Base-by-base conservation (phyloP, 306 rosid genomes). In the Acacia confusa region DNA sequence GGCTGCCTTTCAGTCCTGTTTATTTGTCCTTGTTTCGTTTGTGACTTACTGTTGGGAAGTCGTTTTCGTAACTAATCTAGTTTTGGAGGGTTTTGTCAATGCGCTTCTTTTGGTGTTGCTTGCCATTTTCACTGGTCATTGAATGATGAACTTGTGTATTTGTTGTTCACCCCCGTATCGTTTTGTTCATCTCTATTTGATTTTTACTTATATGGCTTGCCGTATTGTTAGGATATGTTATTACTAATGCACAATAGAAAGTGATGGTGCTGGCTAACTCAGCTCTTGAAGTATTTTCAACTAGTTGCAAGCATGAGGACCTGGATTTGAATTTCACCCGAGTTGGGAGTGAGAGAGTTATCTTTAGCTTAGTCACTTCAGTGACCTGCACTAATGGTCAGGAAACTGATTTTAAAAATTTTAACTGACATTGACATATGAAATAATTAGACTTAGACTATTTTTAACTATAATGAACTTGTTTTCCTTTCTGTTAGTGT, bases 81-180 rank as follows among this genome's bases (percentile, higher is more conserved):
- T 16, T 63, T 25, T 7, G 44, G 63, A 13, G 68, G 24, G 76
- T 67, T 81, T 45, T 74, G 27, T 74, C 53, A 68, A 40, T 74
- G 61, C 69, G 60, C 68, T 78, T 74, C 64, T 47, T 65, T 68
- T 17, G 28, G 40, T 81, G 80, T 65, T 82, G 53, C 45, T 11
- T 60, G 30, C 47, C 25, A 52, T 41, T 85, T 52, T 57, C 32
- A 7, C 36, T 57, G 77, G 47, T 11, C 25, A 55, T 7, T 73
- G 60, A 43, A 78, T 78, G 66, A 11, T 74, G 78, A 12, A 14
- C 66, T 74, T 52, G 27, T 50, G 60, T 2, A 48, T 50, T 63
- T 48, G 75, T 25, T 45, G n/a, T 79, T 60, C 65, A 53, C 30
- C 63, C 43, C 6, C 36, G 22, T 24, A 69, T 41, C n/a, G 34